Evolutionary conservation across 176 grass and related monocot species (phyloP), one percentile per base, ranked within the genome.

Genomic region (Paspalum vaginatum): DNA sequence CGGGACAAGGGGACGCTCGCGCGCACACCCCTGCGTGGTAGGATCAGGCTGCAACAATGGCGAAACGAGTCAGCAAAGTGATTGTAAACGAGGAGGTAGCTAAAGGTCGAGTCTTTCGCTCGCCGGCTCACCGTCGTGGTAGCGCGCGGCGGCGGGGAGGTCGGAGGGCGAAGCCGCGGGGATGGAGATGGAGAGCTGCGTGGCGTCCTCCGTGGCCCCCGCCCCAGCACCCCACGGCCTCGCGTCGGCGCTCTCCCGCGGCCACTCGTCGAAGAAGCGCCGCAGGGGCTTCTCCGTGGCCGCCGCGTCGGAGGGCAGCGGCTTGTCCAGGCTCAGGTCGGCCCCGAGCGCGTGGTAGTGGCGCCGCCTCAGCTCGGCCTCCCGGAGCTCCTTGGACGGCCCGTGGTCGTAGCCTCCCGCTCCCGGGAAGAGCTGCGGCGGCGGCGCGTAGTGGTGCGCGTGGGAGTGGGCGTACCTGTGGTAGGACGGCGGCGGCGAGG

Each of bases 191-290:
- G 88, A 85, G 24, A 91, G 88, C 87, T 81, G 84, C 86, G 86
- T 91, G 50, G 61, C 82, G 79, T 84, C 88, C 21, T 81, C 82
- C 16, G 16, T 44, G n/a, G 42, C 87, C 44, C 61, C 62, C 89
- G 32, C 32, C 32, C 2, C 32, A 32, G 32, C 32, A 1, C 32
- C 53, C 93, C 88, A 89, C 7, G 88, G 38, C 58, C 79, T 64
- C 12, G 48, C 46, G 11, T 83, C 85, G 47, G 51, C 42, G 56
- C 21, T 47, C 15, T 62, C 85, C 32, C 78, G 91, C 9, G 91
- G 89, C 73, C 85, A 89, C 40, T 98, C 95, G 27, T 98, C 92
- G 50, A 98, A 86, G 89, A 98, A 94, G 63, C 72, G 91, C 18
- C 91, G 89, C 60, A 97, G 87, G 1, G 89, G 91, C 81, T 84